Base-by-base conservation (phyloP, 306 rosid species). In the Prosopis cineraria region DNA sequence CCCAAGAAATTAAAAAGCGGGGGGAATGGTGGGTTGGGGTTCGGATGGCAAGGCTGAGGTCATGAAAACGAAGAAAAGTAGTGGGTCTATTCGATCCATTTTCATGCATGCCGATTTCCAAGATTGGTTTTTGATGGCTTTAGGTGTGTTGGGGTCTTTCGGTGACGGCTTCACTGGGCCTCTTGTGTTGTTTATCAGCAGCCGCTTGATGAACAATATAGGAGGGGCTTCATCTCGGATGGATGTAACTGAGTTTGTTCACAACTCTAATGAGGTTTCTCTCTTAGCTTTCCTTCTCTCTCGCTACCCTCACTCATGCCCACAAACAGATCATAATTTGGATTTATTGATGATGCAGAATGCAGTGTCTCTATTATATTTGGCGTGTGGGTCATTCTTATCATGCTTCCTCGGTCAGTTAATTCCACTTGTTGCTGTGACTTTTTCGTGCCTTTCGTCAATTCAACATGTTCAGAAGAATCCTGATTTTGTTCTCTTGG, bases 401-500 rank as follows among this genome's bases (percentile, higher is more conserved):
- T 79, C 89, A 39, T 88, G 96, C 74, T 96, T 96, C 85, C 73
- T 96, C 0, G 99, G 99, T 95, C 86, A 85, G 97, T 84, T 71
- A 36, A 29, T 59, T 59, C 73, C 12, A 37, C 1, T 29, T 53
- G 3, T 53, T 20, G 29, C 55, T 47, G 17, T 58, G 3, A 13
- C 27, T 27, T 58, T 13, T 29, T 58, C 5, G n/a, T 58, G 34
- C 13, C 65, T 12, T 25, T 29, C 36, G 5, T 58, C 12, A 27
- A 12, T 40, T 40, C 8, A 40, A 40, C 10, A 47, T 19, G 13
- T 19, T 53, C 37, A 41, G n/a, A 56, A 8, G 22, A 72, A 27
- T 10, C 14, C 13, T 43, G 16, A 37, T 68, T 69, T 0, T 22
- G 31, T 65, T 36, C 11, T 45, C 6, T 70, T 58, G 68, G 1